Evolutionary conservation across 83 land plant species (phyloP).

Genomic region (Picea abies): DNA sequence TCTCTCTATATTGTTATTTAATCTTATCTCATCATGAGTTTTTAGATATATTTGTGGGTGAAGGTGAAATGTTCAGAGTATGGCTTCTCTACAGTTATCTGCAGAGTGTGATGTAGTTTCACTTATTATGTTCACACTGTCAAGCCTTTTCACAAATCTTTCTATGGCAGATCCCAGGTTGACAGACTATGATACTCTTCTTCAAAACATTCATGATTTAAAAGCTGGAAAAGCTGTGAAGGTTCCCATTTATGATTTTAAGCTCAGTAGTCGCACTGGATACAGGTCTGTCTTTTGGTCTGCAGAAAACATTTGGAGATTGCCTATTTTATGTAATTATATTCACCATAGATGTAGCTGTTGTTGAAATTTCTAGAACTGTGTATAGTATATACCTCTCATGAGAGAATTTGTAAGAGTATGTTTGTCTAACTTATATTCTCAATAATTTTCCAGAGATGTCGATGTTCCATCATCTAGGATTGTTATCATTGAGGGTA

Average conservation of each 20-base stretch:
- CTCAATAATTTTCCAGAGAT: conserved; percentile 7
- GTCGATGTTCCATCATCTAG: conserved; percentile 39
- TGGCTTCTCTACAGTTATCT: neutral
- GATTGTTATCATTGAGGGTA: conserved; percentile 47
- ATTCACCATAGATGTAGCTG: neutral
- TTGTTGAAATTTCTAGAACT: neutral
- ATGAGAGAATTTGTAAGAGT: neutral
- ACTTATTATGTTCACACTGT: neutral
- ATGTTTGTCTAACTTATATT: neutral
- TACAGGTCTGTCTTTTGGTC: conserved; percentile 31
- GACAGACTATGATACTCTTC: conserved; percentile 50
- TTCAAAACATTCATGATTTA: conserved; percentile 34
- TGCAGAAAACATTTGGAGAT: neutral
- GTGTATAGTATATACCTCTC: neutral
- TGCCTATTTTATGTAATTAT: neutral
- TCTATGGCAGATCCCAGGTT: conserved; percentile 35
- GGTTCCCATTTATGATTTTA: conserved; percentile 47
- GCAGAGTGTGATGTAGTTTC: neutral
- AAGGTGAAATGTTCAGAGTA: neutral
- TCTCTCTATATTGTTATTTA: too few relatives aligned
- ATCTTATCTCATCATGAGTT: neutral
- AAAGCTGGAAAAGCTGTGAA: conserved; percentile 40
- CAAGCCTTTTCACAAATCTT: neutral
- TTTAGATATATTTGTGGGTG: neutral
- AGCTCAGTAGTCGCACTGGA: conserved; percentile 33